Evolutionary conservation across 805 yeast species (phyloP).

Genomic region (Cyberlindnera maclurae): DNA sequence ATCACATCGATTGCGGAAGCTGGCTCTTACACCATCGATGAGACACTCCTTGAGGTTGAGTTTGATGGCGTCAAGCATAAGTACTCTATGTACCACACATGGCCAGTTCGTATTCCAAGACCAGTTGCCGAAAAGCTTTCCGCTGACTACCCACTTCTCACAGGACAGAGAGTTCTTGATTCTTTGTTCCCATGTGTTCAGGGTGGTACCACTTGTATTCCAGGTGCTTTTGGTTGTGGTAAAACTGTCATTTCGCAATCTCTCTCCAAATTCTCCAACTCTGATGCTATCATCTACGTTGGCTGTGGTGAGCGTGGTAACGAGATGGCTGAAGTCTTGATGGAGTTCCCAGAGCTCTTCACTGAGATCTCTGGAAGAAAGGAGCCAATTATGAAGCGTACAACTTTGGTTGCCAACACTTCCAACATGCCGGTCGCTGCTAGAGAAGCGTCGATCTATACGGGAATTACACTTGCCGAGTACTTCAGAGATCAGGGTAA

Average conservation of each 20-base stretch:
- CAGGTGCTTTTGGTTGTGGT: constrained; percentile 99
- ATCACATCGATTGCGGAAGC: constrained; percentile 81
- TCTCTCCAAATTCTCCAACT: constrained; percentile 92
- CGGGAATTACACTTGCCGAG: constrained; percentile 98
- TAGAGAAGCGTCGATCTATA: constrained; percentile 98
- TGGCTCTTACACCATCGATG: constrained; percentile 89
- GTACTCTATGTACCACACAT: constrained; percentile 94
- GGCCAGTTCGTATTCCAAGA: constrained; percentile 99
- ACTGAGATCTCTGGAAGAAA: constrained; percentile 88
- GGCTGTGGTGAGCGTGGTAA: constrained; percentile 98
- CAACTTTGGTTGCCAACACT: constrained; percentile 96
- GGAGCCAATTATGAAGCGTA: constrained; percentile 99
- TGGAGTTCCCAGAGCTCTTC: constrained; percentile 98
- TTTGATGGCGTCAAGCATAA: constrained; percentile 78
- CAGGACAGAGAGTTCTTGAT: constrained; percentile 98
- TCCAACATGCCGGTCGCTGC: constrained; percentile 99
- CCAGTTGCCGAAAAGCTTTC: constrained; percentile 92
- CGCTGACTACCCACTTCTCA: constrained; percentile 91
- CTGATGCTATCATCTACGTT: constrained; percentile 92
- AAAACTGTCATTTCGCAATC: constrained; percentile 98
- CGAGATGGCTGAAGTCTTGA: constrained; percentile 98
- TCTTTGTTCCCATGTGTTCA: constrained; percentile 98
- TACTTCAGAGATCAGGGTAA: constrained; percentile 99
- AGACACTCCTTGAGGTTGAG: constrained; percentile 86
- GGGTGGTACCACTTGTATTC: constrained; percentile 99